Evolutionary conservation across 2,329 filamentous ascomycete genomes (phyloP).

Genomic region (Fusarium lateritium): DNA sequence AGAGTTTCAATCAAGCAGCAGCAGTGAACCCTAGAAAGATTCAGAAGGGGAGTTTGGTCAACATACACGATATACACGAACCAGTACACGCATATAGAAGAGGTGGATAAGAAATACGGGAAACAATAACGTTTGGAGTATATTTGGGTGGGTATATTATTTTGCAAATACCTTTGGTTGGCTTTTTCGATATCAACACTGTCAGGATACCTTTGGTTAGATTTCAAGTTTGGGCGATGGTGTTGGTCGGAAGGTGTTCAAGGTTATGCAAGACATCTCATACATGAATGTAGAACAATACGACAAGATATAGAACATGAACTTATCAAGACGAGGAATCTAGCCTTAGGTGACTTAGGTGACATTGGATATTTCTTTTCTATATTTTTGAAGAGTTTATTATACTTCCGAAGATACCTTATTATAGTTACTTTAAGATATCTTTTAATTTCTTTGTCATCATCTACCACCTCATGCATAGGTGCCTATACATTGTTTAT

Average conservation of each 20-base stretch:
- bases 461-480: too few relatives aligned
- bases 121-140: background rate
- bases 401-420: too few relatives aligned
- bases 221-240: conserved; percentile 5
- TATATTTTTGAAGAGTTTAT: background rate
- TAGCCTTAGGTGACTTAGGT: background rate
- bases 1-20: conserved; percentile 47
- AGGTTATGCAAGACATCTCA: background rate
- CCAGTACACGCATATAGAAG: conserved; percentile 14
- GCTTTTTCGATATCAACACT: conserved; percentile 4
- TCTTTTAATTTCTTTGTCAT: too few relatives aligned
- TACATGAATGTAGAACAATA: background rate
- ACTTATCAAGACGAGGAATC: background rate
- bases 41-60: conserved; percentile 3
- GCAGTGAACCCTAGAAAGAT: conserved; percentile 27
- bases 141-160: background rate
- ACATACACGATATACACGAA: conserved; percentile 28
- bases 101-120: background rate
- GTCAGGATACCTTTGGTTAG: conserved; percentile 8
- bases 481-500: too few relatives aligned
- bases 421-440: too few relatives aligned
- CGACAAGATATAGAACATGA: background rate
- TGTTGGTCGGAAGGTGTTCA: conserved; percentile 15
- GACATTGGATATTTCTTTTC: background rate
- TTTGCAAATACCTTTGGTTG: conserved; percentile 14